phyloP scores from a whole-genome alignment of 345 rosid species.

The Aquilaria yunnanensis region DNA sequence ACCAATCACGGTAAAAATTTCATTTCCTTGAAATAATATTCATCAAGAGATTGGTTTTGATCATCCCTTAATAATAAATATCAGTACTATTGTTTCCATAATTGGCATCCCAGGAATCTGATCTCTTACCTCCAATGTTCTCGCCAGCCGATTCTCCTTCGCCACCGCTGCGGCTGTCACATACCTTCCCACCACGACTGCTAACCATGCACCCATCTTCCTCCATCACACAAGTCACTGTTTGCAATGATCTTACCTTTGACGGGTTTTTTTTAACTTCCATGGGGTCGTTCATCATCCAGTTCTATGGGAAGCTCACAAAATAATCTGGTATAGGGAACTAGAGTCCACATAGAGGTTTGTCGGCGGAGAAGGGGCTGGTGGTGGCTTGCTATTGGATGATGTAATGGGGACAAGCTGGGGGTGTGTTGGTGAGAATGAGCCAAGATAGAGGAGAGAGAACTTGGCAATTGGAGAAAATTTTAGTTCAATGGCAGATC shows the following conservation, averaged over 20 bases:
- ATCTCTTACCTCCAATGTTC: constrained; percentile 35
- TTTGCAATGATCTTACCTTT: constrained; percentile 18
- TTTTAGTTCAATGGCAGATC: no score
- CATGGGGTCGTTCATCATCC: no score
- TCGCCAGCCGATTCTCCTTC: constrained; percentile 34
- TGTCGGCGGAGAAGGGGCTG: no score
- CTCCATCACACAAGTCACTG: constrained; percentile 14
- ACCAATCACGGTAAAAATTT: neutral
- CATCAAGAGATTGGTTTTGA: constrained; percentile 32
- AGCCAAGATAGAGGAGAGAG: no score
- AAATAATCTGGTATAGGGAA: no score
- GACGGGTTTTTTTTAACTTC: no score
- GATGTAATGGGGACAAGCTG: no score
- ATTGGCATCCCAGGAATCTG: constrained; percentile 30
- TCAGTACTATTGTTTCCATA: constrained; percentile 41
- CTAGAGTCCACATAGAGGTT: no score
- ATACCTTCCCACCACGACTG: constrained; percentile 38
- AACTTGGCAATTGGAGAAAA: no score
- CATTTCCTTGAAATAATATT: neutral
- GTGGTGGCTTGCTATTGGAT: no score
- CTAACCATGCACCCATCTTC: constrained; percentile 28
- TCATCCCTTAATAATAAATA: constrained; percentile 63
- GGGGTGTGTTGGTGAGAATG: no score
- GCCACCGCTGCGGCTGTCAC: constrained; percentile 3
- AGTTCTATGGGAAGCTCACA: no score